These are phyloP conservation scores for Saksenaea vasiformis DNA, from an alignment of 371 early-diverging fungal species.

Conservation along the genomic window DNA sequence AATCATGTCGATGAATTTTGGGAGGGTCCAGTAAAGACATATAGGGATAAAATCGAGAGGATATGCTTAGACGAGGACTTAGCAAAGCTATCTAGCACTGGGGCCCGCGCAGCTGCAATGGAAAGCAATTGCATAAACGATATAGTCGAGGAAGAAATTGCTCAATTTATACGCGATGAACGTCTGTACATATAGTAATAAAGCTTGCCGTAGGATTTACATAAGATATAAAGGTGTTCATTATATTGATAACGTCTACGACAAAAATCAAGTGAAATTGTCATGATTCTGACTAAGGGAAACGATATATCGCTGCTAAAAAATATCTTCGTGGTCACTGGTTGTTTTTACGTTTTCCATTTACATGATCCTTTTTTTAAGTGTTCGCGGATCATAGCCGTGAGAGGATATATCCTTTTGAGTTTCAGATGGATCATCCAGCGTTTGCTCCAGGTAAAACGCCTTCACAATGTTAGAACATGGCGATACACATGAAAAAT, in stretches of 20 bases:
- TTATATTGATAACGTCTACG: too few relatives aligned
- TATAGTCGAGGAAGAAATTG: not conserved
- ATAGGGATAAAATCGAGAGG: constrained; percentile 15
- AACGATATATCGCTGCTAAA: too few relatives aligned
- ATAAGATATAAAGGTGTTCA: too few relatives aligned
- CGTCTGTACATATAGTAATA: too few relatives aligned
- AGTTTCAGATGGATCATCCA: constrained; percentile 59
- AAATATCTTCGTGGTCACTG: too few relatives aligned
- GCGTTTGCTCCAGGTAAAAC: constrained; percentile 57
- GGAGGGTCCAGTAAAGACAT: constrained; percentile 3
- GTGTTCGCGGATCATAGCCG: constrained; percentile 50
- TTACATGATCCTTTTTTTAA: constrained; percentile 28
- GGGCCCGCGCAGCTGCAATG: constrained; percentile 67
- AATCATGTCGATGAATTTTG: constrained; percentile 20
- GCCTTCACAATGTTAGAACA: constrained; percentile 8
- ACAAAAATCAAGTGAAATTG: too few relatives aligned
- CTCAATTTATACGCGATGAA: not conserved
- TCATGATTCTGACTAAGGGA: too few relatives aligned
- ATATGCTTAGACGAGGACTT: constrained; percentile 65
- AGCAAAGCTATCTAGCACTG: not conserved
- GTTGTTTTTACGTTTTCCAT: not conserved
- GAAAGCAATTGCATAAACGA: not conserved
- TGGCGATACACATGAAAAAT: not conserved
- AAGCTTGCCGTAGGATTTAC: too few relatives aligned
- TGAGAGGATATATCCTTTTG: constrained; percentile 54